These are phyloP conservation scores for Fraxinus sp. DNA, from an alignment of 305 asterid genomes.

Conservation along the genomic window DNA sequence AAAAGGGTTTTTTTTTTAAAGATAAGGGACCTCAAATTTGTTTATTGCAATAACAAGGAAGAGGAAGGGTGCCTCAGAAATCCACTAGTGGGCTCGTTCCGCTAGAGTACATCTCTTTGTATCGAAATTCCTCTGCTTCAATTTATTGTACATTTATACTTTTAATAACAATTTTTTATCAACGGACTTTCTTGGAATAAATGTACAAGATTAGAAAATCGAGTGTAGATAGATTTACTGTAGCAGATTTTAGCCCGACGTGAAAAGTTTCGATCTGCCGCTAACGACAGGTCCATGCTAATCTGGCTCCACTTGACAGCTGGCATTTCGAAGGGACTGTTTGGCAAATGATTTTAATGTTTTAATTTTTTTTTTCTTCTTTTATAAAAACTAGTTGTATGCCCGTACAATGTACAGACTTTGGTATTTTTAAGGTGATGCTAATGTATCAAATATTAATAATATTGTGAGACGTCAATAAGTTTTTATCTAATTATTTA, in stretches of 20 bases:
- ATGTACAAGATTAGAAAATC: neutral
- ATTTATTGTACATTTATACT: neutral
- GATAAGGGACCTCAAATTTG: neutral
- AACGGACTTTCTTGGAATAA: neutral
- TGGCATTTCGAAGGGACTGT: slow-evolving; percentile 5
- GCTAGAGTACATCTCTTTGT: neutral
- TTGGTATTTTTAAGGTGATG: too few relatives aligned
- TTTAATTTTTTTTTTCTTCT: neutral
- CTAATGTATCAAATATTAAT: too few relatives aligned
- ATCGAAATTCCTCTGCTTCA: neutral
- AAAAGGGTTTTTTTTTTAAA: neutral
- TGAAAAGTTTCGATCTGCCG: slow-evolving; percentile 23
- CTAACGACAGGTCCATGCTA: slow-evolving; percentile 11
- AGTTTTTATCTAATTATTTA: too few relatives aligned
- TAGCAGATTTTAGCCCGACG: slow-evolving; percentile 17
- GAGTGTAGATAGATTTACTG: neutral
- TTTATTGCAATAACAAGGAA: neutral
- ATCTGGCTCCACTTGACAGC: slow-evolving; percentile 20
- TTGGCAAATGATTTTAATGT: neutral
- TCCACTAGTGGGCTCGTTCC: neutral
- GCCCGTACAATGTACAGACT: too few relatives aligned
- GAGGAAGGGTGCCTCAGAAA: neutral
- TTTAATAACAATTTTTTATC: neutral
- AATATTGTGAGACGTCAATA: too few relatives aligned
- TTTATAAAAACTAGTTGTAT: neutral